Base-by-base conservation (phyloP, 495 filamentous ascomycete genomes). In the Neurospora sp. region DNA sequence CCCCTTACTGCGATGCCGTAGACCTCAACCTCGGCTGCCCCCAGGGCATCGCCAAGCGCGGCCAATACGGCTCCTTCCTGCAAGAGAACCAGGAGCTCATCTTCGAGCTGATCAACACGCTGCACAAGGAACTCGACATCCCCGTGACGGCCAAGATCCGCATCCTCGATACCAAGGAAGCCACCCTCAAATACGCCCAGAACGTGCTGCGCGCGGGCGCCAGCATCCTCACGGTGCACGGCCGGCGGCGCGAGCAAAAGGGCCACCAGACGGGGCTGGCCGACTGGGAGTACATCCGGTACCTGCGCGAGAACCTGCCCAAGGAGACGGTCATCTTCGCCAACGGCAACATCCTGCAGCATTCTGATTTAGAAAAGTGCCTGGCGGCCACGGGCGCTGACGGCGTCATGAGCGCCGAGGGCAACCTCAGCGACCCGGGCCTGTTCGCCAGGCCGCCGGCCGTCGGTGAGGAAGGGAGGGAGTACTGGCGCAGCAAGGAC, bases 11-110 rank as follows among this genome's bases (percentile, higher is more conserved):
- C 79, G 96, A 99, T 78, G 96, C 94, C 3, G 92, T 99, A 10
- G 96, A 99, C 80, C 84, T 99, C 75, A 99, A 99, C 79, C 87
- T 99, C 1, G 96, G 96, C n/a, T 99, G 96, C 84, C 96, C 96
- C 2, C 96, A 99, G 78, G 94, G 94, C 2, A 99, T 99, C 72
- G 96, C 96, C 40, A 87, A 87, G 76, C 92, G 90, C 77, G 96
- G 96, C 5, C 90, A 92, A 77, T 99, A 99, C 78, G 96, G 96
- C 10, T 90, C 94, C 11, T 99, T 97, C 78, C 82, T 99, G 48
- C 96, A 99, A 78, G 96, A 99, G 80, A 92, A 98, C 73, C 94
- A 93, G 87, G 87, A 89, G 27, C 83, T 97, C 54, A 92, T 99
- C 70, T 90, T 89, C 75, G 85, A 84, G 8, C 82, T 99, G 71